Conservation (phyloP, 2,329 filamentous ascomycete genomes). For the Fusarium nurragi region DNA sequence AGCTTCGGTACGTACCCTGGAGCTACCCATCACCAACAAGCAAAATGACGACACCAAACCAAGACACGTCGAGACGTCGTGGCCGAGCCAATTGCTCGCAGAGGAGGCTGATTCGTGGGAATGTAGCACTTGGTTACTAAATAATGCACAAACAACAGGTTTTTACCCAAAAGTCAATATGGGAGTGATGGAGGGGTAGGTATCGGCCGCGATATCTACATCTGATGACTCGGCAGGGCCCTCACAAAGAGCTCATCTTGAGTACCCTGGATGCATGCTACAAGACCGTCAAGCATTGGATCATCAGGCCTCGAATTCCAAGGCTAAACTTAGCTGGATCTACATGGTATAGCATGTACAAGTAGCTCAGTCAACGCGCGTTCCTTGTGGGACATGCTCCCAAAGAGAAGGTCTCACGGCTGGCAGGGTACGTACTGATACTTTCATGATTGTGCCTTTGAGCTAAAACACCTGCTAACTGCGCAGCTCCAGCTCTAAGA, state of each 20-base stretch:
- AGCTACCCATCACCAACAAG: slow-evolving; percentile 9
- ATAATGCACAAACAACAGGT: slow-evolving; percentile 31
- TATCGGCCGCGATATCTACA: slow-evolving; percentile 8
- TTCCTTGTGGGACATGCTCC: slow-evolving; percentile 25
- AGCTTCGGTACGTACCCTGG: slow-evolving; percentile 26
- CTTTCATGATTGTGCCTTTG: slow-evolving; percentile 1
- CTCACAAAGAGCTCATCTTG: slow-evolving; percentile 8
- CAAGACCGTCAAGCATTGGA: slow-evolving; percentile 2
- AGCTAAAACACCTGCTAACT: slow-evolving; percentile 13
- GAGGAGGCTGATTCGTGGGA: slow-evolving; percentile 26
- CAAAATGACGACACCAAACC: slow-evolving; percentile 31
- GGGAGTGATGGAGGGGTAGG: slow-evolving; percentile 6
- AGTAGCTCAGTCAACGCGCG: slow-evolving; percentile 28
- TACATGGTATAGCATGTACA: not conserved
- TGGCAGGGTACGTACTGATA: slow-evolving; percentile 13
- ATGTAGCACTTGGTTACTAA: slow-evolving; percentile 15
- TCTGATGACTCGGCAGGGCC: slow-evolving; percentile 10
- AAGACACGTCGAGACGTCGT: slow-evolving; percentile 19
- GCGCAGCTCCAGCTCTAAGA: slow-evolving; percentile 24
- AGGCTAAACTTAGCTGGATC: slow-evolving; percentile 11
- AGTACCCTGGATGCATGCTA: slow-evolving; percentile 4
- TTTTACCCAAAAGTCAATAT: slow-evolving; percentile 18
- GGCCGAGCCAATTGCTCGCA: slow-evolving; percentile 28
- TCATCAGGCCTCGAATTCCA: slow-evolving; percentile 12
- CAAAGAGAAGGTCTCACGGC: slow-evolving; percentile 2